These are phyloP conservation scores for Thalassiosira profunda DNA, from an alignment of 108 stramenopile species.

Conservation along the genomic window DNA sequence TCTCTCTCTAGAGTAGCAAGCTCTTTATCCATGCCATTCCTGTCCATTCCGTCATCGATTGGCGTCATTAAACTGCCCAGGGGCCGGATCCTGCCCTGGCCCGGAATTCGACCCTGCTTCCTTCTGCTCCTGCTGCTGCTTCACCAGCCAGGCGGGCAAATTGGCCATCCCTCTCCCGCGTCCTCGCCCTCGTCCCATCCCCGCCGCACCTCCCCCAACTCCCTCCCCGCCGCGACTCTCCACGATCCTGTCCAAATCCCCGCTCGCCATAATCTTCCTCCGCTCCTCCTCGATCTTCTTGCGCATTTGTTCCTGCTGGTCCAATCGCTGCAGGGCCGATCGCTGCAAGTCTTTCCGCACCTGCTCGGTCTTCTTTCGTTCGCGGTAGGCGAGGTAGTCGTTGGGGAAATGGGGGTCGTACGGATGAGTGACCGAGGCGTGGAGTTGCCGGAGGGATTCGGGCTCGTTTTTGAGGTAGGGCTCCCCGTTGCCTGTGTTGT, in stretches of 20 bases:
- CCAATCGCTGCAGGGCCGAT: constrained; percentile 52
- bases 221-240: constrained; percentile 29
- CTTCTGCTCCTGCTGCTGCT: constrained; percentile 64
- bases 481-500: constrained; percentile 10
- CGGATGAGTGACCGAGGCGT: constrained; percentile 48
- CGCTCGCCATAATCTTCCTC: constrained; percentile 39
- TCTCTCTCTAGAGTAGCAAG: too few species aligned
- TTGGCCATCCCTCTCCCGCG: constrained; percentile 77
- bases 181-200: constrained; percentile 41
- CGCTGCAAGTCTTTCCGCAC: constrained; percentile 53
- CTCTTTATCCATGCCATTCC: too few species aligned
- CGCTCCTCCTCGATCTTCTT: constrained; percentile 69
- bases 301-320: constrained; percentile 60
- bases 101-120: too few species aligned
- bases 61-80: too few species aligned
- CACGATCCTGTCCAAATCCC: constrained; percentile 40
- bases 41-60: too few species aligned
- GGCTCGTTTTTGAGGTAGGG: constrained; percentile 47
- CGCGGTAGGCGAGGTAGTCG: constrained; percentile 82
- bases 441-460: constrained; percentile 37
- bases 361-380: constrained; percentile 52
- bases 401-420: constrained; percentile 87
- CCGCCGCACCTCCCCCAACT: not conserved
- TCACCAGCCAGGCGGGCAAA: constrained; percentile 89
- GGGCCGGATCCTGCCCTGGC: too few species aligned